Base-by-base conservation (phyloP, 1,284 basidiomycete species). In the Golubevia pallescens region DNA sequence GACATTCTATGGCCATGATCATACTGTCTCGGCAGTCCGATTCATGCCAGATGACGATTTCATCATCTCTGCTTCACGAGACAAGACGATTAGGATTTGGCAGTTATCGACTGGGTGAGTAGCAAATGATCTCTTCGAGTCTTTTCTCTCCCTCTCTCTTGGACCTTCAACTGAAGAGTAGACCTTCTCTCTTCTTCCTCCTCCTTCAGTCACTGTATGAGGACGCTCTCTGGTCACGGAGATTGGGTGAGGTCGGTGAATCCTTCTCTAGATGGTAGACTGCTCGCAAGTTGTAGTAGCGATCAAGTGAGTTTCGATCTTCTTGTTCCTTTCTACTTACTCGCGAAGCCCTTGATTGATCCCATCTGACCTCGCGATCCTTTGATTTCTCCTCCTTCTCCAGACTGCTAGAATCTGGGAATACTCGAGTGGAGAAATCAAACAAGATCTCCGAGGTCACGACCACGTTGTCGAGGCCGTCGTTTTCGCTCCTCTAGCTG, bases 1-100 rank as follows among this genome's bases (percentile, higher is more conserved):
- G 85, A 95, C 94, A 3, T 87, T 96, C 61, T 91, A 92, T 67
- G 94, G 93, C 1, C 94, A 96, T 81, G 94, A 96, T 84, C 94
- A 96, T 85, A 91, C 92, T 19, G 92, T 96, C 52, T 94, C 93
- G 7, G 90, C 90, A 19, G 93, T 92, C 1, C 89, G 91, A 13
- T 96, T 95, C 80, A 88, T 95, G 79, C 93, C 93, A 0, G 91
- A 92, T 20, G 94, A 94, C 81, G 91, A 92, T 79, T 89, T 89
- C 70, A 89, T 96, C 68, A 90, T 95, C 66, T 93, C 92, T 58
- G 93, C 93, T 1, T 94, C 93, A 82, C 88, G 94, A 80, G 94
- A 96, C 85, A 90, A 90, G 87, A 93, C 93, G 1, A 93, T 96
- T 68, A 88, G 91, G 75, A 88, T 96, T 61, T 96, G 93, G 89